Conservation (phyloP, 1,139 yeast genomes). For the Eremothecium gossypii region DNA sequence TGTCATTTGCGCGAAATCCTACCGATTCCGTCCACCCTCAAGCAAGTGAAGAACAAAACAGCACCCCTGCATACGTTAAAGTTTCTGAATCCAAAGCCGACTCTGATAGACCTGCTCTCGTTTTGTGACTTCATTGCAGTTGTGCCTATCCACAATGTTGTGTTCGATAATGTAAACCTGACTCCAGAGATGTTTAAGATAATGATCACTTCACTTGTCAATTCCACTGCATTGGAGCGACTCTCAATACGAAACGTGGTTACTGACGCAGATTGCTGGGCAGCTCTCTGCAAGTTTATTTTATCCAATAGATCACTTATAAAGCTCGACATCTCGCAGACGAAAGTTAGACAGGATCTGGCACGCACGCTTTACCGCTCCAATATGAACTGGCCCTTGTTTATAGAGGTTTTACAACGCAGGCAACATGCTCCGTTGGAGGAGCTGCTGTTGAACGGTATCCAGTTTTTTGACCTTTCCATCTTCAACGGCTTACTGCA, state of each 20-base stretch:
- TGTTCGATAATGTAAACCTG: conserved; percentile 75
- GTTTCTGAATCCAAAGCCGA: conserved; percentile 82
- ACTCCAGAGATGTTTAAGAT: conserved; percentile 73
- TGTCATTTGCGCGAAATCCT: conserved; percentile 66
- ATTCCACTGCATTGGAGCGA: conserved; percentile 54
- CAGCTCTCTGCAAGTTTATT: conserved; percentile 60
- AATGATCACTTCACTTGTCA: conserved; percentile 51
- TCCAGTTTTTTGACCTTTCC: conserved; percentile 42
- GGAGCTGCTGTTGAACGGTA: conserved; percentile 76
- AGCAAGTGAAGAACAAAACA: conserved; percentile 64
- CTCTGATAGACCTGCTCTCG: conserved; percentile 78
- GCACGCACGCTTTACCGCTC: conserved; percentile 48
- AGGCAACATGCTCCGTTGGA: conserved; percentile 60
- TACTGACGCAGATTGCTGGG: conserved; percentile 67
- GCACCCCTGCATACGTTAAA: conserved; percentile 70
- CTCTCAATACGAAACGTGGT: conserved; percentile 72
- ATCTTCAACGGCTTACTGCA: conserved; percentile 44
- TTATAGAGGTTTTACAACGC: conserved; percentile 46
- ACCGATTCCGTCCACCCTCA: conserved; percentile 68
- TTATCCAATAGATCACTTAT: conserved; percentile 47
- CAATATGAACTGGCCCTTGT: conserved; percentile 68
- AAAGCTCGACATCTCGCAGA: conserved; percentile 75
- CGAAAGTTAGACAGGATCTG: conserved; percentile 48
- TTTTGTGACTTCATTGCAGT: conserved; percentile 82
- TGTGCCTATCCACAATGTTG: conserved; percentile 68